phyloP scores from a whole-genome alignment of 2,329 filamentous ascomycete species.

The Zymoseptoria crescenta region DNA sequence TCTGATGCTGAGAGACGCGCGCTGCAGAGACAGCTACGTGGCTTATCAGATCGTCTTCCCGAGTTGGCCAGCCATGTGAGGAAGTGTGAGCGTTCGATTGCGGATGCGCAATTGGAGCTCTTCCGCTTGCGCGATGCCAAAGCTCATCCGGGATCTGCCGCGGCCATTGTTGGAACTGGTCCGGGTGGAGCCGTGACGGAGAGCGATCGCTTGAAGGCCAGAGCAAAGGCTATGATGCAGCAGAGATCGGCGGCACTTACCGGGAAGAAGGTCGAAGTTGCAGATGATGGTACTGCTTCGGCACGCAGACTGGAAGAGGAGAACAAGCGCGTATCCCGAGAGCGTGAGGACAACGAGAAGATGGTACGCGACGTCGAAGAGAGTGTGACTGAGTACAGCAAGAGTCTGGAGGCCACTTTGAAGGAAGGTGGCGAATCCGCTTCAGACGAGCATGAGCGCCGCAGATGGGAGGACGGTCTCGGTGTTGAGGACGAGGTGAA shows the following conservation, averaged over 20 bases:
- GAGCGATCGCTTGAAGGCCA: slow-evolving; percentile 85
- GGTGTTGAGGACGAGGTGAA: slow-evolving; percentile 95
- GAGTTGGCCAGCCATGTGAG: slow-evolving; percentile 88
- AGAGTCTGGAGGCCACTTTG: slow-evolving; percentile 75
- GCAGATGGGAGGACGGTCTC: slow-evolving; percentile 91
- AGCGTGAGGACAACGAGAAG: slow-evolving; percentile 87
- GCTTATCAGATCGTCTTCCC: slow-evolving; percentile 79
- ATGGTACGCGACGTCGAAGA: slow-evolving; percentile 98
- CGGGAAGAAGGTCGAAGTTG: slow-evolving; percentile 61
- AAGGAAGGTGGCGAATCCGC: slow-evolving; percentile 71
- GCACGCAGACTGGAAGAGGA: slow-evolving; percentile 85
- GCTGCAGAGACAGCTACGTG: slow-evolving; percentile 82
- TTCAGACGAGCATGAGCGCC: slow-evolving; percentile 77
- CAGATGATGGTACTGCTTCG: slow-evolving; percentile 66
- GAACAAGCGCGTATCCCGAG: slow-evolving; percentile 67
- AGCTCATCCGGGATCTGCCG: slow-evolving; percentile 72
- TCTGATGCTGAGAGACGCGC: slow-evolving; percentile 81
- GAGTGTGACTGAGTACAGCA: slow-evolving; percentile 81
- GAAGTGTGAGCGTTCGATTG: slow-evolving; percentile 82
- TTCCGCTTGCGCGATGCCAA: slow-evolving; percentile 93
- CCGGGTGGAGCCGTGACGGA: slow-evolving; percentile 87
- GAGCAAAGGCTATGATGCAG: slow-evolving; percentile 98
- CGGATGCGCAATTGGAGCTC: slow-evolving; percentile 82
- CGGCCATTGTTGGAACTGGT: slow-evolving; percentile 81
- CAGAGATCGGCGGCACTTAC: slow-evolving; percentile 88